Base-by-base conservation (phyloP, 805 yeast genomes). In the Pichia rugopelliculosa region DNA sequence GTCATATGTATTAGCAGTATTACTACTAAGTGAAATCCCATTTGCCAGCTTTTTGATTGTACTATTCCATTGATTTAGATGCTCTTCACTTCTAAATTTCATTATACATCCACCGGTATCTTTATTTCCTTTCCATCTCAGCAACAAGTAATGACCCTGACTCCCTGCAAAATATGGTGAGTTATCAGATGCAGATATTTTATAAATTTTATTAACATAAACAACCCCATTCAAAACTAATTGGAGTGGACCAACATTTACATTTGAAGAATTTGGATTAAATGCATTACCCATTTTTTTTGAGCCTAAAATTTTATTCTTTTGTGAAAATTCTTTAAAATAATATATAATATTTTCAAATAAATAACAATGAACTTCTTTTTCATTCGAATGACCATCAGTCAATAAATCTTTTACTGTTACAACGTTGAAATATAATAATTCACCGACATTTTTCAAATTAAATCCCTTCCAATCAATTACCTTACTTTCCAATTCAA, bases 401-500 rank as follows among this genome's bases (percentile, higher is more conserved):
- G 67, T 66, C 5, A 70, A 61, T 45, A 73, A 68, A 56, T 84
- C 93, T 53, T 75, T 75, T 23, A 82, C 85, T 11, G 80, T 76
- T 30, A 86, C 89, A 36, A 72, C 70, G 48, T 88, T 91, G 57
- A 80, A 84, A 59, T 80, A 80, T 46, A 90, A 67, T 50, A 93
- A 74, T 49, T 87, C 95, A 23, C 99, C 99, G 62, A 88, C 87
- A 53, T 81, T 83, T 47, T 73, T 73, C 39, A 84, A 70, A 50
- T 82, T 80, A 61, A 87, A 88, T 21, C 96, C 97, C 56, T 88
- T 80, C 99, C 99, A 93, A 66, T 90, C 95, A 21, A 74, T 71
- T 11, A 91, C 95, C 49, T 90, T 77, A 20, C 80, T 86, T 46
- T 76, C 73, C 39, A 93, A 73, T 45, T 82, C 84, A 55, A 77